Evolutionary conservation across 1,284 basidiomycete genomes (phyloP).

Genomic region (Schizophyllum amplum): DNA sequence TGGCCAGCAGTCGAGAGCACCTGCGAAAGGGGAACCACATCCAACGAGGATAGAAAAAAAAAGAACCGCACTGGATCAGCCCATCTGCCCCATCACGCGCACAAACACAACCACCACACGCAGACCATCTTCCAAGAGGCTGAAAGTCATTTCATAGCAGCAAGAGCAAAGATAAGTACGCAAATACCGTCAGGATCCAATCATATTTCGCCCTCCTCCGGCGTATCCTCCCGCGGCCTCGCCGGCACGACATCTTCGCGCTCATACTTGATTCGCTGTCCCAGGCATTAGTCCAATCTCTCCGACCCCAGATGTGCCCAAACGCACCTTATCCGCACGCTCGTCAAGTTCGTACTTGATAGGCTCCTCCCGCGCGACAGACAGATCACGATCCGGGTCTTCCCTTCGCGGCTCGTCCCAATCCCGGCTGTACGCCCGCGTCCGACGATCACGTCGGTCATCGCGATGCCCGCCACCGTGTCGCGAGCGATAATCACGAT

Average conservation of each 20-base stretch:
- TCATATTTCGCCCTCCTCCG: constrained; percentile 78
- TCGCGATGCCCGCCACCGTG: constrained; percentile 27
- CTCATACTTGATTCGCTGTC: constrained; percentile 49
- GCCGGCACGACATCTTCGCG: constrained; percentile 29
- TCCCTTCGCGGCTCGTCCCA: constrained; percentile 12
- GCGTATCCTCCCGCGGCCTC: constrained; percentile 41
- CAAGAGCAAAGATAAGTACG: background rate
- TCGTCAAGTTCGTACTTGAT: constrained; percentile 25
- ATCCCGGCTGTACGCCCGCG: constrained; percentile 22
- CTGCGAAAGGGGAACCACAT: background rate
- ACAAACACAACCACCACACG: background rate
- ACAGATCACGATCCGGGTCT: constrained; percentile 21
- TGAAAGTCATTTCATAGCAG: background rate
- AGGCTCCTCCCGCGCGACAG: constrained; percentile 35
- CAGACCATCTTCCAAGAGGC: background rate
- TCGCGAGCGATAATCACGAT: constrained; percentile 18
- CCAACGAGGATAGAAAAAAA: background rate
- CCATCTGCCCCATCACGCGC: background rate
- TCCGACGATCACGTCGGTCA: constrained; percentile 25
- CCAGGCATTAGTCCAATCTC: constrained; percentile 10
- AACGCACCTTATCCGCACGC: constrained; percentile 57
- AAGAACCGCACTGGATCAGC: background rate
- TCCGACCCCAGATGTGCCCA: constrained; percentile 5
- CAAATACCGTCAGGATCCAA: background rate
- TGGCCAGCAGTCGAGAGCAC: too few species aligned